A percentile compares a stretch with the other conserved stretches of the same genome.
phyloP scores from a whole-genome alignment of 495 filamentous ascomycete species.

The Aspergillus asperescens region DNA sequence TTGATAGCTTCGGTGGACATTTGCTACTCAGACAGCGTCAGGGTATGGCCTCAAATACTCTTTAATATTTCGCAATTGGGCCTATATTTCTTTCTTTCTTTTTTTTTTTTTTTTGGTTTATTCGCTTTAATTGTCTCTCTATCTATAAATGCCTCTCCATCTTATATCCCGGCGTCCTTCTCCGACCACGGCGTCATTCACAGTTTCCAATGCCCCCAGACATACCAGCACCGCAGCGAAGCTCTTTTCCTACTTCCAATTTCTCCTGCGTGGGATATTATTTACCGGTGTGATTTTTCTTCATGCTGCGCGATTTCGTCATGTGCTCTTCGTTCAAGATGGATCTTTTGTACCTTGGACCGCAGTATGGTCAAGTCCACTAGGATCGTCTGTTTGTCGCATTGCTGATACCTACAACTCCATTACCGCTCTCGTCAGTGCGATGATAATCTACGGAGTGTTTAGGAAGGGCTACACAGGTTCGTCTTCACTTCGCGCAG shows the following conservation, averaged over 20 bases:
- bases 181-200: constrained; percentile 80
- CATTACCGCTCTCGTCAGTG: constrained; percentile 25
- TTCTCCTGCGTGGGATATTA: constrained; percentile 45
- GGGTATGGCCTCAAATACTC: neutral
- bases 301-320: constrained; percentile 35
- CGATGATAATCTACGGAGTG: constrained; percentile 41
- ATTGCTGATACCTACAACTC: constrained; percentile 37
- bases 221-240: constrained; percentile 54
- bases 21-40: neutral
- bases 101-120: too few species aligned
- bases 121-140: neutral
- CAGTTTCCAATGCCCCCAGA: constrained; percentile 65
- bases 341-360: constrained; percentile 25
- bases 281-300: constrained; percentile 39
- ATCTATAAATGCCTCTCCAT: constrained; percentile 35
- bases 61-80: constrained; percentile 1
- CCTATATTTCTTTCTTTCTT: too few species aligned
- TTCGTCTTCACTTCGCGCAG: constrained; percentile 19
- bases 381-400: constrained; percentile 27
- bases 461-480: constrained; percentile 48
- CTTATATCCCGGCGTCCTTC: constrained; percentile 70
- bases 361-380: constrained; percentile 30
- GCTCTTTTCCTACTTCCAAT: constrained; percentile 44
- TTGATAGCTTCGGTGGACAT: constrained; percentile 4
- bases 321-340: constrained; percentile 22